Percentiles rank a stretch among this genome's conserved stretches.
Evolutionary conservation across 2,329 filamentous ascomycete genomes (phyloP).

Genomic region (Byssochlamys sp.): DNA sequence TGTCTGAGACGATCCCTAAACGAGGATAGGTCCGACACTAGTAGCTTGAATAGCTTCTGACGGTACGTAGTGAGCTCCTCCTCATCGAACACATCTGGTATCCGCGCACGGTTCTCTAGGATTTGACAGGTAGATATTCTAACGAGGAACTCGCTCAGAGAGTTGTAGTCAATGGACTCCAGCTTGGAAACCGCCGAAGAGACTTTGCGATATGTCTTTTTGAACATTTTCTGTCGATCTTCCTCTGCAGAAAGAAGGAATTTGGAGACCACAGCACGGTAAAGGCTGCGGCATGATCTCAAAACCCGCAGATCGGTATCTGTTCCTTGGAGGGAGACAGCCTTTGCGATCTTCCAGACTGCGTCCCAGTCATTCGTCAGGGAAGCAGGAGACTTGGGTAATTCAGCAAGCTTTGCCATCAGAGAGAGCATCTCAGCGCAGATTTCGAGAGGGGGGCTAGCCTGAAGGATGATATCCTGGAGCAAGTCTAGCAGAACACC

Average conservation of each 20-base stretch:
- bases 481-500: constrained; percentile 25
- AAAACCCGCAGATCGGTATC: constrained; percentile 25
- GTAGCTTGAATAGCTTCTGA: constrained; percentile 22
- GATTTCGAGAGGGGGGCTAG: constrained; percentile 16
- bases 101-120: constrained; percentile 21
- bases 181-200: constrained; percentile 21
- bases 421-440: constrained; percentile 26
- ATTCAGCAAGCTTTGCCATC: constrained; percentile 31
- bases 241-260: constrained; percentile 25
- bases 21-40: constrained; percentile 26
- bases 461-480: constrained; percentile 22
- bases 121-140: constrained; percentile 26
- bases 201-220: constrained; percentile 25
- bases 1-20: constrained; percentile 27
- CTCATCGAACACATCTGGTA: constrained; percentile 20
- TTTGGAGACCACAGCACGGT: constrained; percentile 26
- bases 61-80: constrained; percentile 23
- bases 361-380: constrained; percentile 28
- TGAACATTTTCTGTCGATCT: constrained; percentile 24
- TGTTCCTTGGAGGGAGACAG: constrained; percentile 22
- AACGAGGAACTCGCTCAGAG: constrained; percentile 28
- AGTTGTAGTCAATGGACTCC: constrained; percentile 22
- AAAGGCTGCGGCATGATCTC: constrained; percentile 28
- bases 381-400: constrained; percentile 28
- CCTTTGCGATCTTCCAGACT: constrained; percentile 27